These are phyloP conservation scores for Podila minutissima DNA, from an alignment of 192 early-diverging fungal genomes.

Conservation along the genomic window DNA sequence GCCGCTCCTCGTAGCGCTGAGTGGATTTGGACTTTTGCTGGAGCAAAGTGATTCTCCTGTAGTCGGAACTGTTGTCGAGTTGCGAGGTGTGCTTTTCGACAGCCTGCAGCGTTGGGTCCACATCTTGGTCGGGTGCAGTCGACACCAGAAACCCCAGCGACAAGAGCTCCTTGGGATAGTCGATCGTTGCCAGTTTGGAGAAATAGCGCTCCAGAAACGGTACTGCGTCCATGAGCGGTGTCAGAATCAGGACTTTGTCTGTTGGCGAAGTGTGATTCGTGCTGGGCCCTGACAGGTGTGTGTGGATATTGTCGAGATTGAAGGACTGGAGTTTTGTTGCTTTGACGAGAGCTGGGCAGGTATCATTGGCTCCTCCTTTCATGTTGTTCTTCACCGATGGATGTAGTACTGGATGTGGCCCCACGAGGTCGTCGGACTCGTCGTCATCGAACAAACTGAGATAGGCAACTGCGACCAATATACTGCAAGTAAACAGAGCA, in stretches of 20 bases:
- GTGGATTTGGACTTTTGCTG: conserved; percentile 67
- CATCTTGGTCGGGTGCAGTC: conserved; percentile 47
- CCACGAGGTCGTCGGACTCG: background rate
- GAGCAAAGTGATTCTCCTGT: conserved; percentile 62
- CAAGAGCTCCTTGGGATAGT: conserved; percentile 69
- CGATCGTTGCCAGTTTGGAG: conserved; percentile 60
- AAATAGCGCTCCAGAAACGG: conserved; percentile 69
- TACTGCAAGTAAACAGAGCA: background rate
- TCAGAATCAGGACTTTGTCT: conserved; percentile 68
- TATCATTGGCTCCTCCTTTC: background rate
- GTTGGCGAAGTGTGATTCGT: conserved; percentile 6
- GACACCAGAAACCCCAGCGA: conserved; percentile 77
- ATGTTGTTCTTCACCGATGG: too few relatives aligned
- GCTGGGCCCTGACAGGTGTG: background rate
- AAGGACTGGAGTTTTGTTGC: background rate
- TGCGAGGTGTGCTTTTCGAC: conserved; percentile 33
- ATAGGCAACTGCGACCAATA: background rate
- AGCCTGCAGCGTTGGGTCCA: conserved; percentile 65
- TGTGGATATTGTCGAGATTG: background rate
- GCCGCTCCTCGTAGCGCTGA: conserved; percentile 62
- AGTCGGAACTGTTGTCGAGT: conserved; percentile 20
- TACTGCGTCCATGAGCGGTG: conserved; percentile 72
- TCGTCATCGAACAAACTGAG: background rate
- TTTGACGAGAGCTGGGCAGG: background rate
- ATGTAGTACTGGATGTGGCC: too few relatives aligned